Evolutionary conservation across 345 rosid genomes (phyloP), one percentile per base, ranked within the genome.

Genomic region (Gossypium turneri): DNA sequence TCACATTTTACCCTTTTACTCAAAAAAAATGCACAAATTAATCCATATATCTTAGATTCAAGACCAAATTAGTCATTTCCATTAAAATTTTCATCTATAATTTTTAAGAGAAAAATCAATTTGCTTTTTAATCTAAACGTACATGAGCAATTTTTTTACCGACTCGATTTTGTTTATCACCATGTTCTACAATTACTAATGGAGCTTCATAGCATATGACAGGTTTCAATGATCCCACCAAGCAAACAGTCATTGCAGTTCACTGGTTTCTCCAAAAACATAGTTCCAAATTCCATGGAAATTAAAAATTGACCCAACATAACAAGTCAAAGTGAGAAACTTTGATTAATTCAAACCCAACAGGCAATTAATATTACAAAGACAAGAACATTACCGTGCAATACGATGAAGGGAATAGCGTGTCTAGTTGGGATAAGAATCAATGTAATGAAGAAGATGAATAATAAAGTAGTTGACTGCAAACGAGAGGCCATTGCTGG

Each of bases 401-500:
- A 79, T 69, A 92, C 96, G 16, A 92, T 74, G 86, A 90, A 92
- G 74, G 96, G 97, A 75, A 85, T 67, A 73, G 91, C 86, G 62
- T 75, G 80, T 4, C 88, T 51, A 60, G 81, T 2, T 4, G 86
- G 79, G 74, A 85, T 24, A 12, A 60, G 56, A 73, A 48, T 73
- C 44, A 60, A 41, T 60, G 68, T 25, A 34, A 73, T 25, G 41
- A 60, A 27, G 16, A 60, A 60, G 58, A 70, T 4, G 51, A 43
- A 2, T 27, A 19, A 6, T 24, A 48, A 47, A 43, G 56, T 16
- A 48, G 58, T 48, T 48, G 69, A 27, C 25, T 44, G 44, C 58
- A 41, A 29, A 27, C 5, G n/a, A 27, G 59, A 73, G 8, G 48
- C 17, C 76, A 73, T 73, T 73, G 19, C 17, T 27, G 25, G 43